Base-by-base conservation (phyloP, 1,284 basidiomycete genomes). In the Ceratobasidium sp. region DNA sequence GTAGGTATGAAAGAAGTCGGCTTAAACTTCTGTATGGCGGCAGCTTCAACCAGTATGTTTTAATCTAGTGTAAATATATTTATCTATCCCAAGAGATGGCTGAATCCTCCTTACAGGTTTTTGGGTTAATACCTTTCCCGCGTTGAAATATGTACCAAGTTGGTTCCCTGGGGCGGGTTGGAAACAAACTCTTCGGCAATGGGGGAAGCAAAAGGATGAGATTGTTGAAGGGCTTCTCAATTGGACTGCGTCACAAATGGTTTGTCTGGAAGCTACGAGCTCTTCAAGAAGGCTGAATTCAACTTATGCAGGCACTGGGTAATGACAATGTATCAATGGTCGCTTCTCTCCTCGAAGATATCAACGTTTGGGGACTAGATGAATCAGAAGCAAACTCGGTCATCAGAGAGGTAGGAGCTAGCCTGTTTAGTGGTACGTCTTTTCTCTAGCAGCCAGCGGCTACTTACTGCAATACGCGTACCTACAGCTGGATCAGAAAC, bases 131-230 rank as follows among this genome's bases (percentile, higher is more conserved):
- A 32, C 41, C 21, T 30, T 73, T 12, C 72, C 72, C 2, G 65
- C 32, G 43, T 41, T 73, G 9, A 32, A 16, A 8, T 48, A 65
- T 26, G 14, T 73, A 21, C 72, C 72, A 4, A 62, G 67, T 16
- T 73, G 72, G 72, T 48, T 73, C 26, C 72, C 72, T 3, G 62
- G 62, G 16, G 53, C 72, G 26, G 21, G 46, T 16, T 73, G 53
- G 52, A 65, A 73, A 52, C 16, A 8, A 3, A 18, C 39, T 0
- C 55, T 53, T 4, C 55, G 45, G 8, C 32, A 73, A 39, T 73
- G 72, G 72, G 50, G 57, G 26, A 43, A 46, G 26, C 14, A 59
- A 18, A 71, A 71, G 23, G 34, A 71, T 6, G 30, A 43, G 18
- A 43, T 53, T n/a, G n/a, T 59, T 9, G 55, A 58, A 12, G 41